Base-by-base conservation (phyloP, 2,329 filamentous ascomycete genomes). In the Lasiodiplodia sp. region DNA sequence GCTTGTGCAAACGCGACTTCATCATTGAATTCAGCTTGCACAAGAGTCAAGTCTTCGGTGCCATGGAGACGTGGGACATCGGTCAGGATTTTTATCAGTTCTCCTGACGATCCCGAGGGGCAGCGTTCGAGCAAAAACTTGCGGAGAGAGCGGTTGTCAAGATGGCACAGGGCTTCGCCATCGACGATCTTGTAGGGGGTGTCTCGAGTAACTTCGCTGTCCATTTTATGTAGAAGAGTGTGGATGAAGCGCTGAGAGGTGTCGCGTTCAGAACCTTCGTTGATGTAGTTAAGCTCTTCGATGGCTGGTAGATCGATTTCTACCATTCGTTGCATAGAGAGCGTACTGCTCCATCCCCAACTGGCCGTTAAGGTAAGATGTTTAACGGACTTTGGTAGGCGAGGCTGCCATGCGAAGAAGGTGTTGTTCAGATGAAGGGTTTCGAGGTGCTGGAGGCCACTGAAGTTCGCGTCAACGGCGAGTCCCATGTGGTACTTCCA, bases 241-340 rank as follows among this genome's bases (percentile, higher is more conserved):
- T 52, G 47, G 14, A 64, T 53, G 25, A 64, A 64, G 5, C n/a
- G 31, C 4, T n/a, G 28, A 21, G 60, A 25, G 14, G 52, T 64
- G 31, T 64, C 60, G 11, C 60, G 16, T 12, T 64, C 60, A 7
- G 60, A 51, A 11, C 60, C 60, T n/a, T 64, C 60, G n/a, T 64
- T 64, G 31, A 64, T 52, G 31, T 64, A 64, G 12, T 52, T 52
- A 11, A 64, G 60, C 31, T 64, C 60, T 38, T 52, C 60, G 31
- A 64, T 52, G 25, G 25, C 12, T 14, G 60, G 60, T 8, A 64
- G 47, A 12, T 64, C 31, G 16, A 52, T 64, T 21, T 64, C 44
- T 16, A 52, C n/a, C 60, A 64, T 64, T 16, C 60, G 37, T 52
- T 38, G 28, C 12, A 64, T 64, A n/a, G 60, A 64, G 18, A 38